phyloP scores from a whole-genome alignment of 2,329 filamentous ascomycete genomes.

The Penicillium sclerotigenum region DNA sequence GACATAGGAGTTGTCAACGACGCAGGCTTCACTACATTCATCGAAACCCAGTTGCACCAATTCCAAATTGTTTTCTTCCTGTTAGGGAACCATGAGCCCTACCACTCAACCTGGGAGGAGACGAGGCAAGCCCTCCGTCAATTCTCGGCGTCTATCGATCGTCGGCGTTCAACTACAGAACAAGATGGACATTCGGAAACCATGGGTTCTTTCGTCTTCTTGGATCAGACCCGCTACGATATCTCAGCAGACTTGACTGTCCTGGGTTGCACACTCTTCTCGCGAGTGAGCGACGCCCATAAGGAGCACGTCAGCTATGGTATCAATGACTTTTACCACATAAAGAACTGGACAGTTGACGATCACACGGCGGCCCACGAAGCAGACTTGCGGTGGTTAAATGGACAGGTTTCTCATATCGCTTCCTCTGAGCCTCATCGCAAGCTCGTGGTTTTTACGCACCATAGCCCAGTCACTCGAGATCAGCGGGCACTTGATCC shows the following conservation, averaged over 20 bases:
- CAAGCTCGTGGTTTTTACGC: conserved; percentile 40
- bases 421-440: conserved; percentile 29
- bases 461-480: conserved; percentile 36
- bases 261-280: conserved; percentile 53
- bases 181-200: neutral
- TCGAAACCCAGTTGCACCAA: conserved; percentile 47
- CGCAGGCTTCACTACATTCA: conserved; percentile 47
- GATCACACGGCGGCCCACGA: conserved; percentile 32
- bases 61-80: conserved; percentile 54
- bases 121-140: conserved; percentile 20
- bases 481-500: conserved; percentile 31
- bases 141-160: conserved; percentile 25
- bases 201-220: conserved; percentile 40
- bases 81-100: conserved; percentile 58
- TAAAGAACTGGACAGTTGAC: conserved; percentile 36
- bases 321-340: conserved; percentile 54
- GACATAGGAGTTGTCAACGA: conserved; percentile 53
- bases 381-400: conserved; percentile 40
- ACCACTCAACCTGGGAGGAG: conserved; percentile 33
- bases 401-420: conserved; percentile 35
- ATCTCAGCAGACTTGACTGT: conserved; percentile 38
- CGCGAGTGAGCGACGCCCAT: conserved; percentile 42
- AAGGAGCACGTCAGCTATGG: conserved; percentile 41
- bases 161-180: conserved; percentile 8
- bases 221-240: conserved; percentile 42